Percentiles rank a stretch among this genome's conserved stretches.
Conservation (phyloP, 352 stramenopile species). For the Globisporangium cylindrosporum region DNA sequence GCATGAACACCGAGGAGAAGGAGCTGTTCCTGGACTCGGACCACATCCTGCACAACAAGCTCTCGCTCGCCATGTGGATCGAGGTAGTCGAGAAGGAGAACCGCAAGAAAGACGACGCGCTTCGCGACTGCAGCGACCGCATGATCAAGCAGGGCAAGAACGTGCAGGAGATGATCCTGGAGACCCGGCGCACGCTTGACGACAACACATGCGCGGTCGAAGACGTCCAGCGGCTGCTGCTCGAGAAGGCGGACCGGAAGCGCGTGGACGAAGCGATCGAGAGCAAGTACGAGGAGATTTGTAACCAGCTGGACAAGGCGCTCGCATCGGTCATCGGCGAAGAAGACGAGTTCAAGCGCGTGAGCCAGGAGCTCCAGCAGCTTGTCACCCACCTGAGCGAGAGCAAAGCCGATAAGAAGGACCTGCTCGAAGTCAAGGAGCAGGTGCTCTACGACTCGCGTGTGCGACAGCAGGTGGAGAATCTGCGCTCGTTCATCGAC, state of each 20-base stretch:
- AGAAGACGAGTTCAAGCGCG: slow-evolving; percentile 87
- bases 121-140: slow-evolving; percentile 80
- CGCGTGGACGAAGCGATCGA: slow-evolving; percentile 89
- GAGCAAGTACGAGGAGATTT: slow-evolving; percentile 91
- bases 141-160: slow-evolving; percentile 80
- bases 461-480: slow-evolving; percentile 83
- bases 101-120: slow-evolving; percentile 61
- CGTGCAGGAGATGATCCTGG: slow-evolving; percentile 85
- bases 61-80: slow-evolving; percentile 81
- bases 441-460: slow-evolving; percentile 86
- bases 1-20: slow-evolving; percentile 81
- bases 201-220: slow-evolving; percentile 85
- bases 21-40: slow-evolving; percentile 79
- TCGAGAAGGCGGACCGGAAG: slow-evolving; percentile 76
- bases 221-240: slow-evolving; percentile 72
- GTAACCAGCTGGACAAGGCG: slow-evolving; percentile 89
- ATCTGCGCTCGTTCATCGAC: slow-evolving; percentile 82
- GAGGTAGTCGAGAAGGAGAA: slow-evolving; percentile 71
- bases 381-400: slow-evolving; percentile 77
- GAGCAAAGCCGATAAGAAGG: slow-evolving; percentile 83
- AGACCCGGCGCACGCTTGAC: slow-evolving; percentile 74
- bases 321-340: slow-evolving; percentile 82
- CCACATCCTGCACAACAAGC: slow-evolving; percentile 74
- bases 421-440: slow-evolving; percentile 84
- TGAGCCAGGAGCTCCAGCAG: slow-evolving; percentile 79